Evolutionary conservation across 2,329 filamentous ascomycete genomes (phyloP).

Genomic region (Trichophyton rubrum): DNA sequence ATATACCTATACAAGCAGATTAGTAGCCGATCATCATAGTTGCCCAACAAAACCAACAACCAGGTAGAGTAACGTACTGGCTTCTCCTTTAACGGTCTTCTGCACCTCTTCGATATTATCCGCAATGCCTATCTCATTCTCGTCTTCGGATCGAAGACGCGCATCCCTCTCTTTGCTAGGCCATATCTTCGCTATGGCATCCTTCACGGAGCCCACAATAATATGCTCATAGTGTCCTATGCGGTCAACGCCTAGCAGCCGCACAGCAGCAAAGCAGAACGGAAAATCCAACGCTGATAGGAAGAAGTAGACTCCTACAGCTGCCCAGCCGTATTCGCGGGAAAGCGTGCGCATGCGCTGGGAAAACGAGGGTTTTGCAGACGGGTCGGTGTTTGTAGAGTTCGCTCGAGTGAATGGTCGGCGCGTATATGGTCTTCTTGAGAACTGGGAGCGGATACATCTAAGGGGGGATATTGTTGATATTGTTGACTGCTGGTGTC

Average conservation of each 20-base stretch:
- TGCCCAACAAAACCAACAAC: constrained; percentile 4
- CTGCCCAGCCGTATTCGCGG: constrained; percentile 87
- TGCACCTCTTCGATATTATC: constrained; percentile 1
- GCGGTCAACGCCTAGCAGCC: constrained; percentile 66
- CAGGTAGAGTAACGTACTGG: not conserved
- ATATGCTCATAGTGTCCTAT: constrained; percentile 52
- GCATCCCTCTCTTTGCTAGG: not conserved
- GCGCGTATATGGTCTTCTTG: not conserved
- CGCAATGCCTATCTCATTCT: not conserved
- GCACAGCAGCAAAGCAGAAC: constrained; percentile 83
- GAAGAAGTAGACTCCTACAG: constrained; percentile 76
- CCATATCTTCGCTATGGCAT: constrained; percentile 12
- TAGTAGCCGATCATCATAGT: not conserved
- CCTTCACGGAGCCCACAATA: constrained; percentile 28
- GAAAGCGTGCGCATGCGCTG: constrained; percentile 70
- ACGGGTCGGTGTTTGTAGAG: constrained; percentile 16
- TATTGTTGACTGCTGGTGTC: not conserved
- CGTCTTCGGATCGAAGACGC: not conserved
- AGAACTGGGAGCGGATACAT: constrained; percentile 5
- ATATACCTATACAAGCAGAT: constrained; percentile 41
- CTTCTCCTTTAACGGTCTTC: not conserved
- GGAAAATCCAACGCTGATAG: constrained; percentile 84
- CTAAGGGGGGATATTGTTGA: not conserved
- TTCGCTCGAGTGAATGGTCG: constrained; percentile 17
- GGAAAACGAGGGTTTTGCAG: constrained; percentile 41